Percentiles rank a stretch among this genome's conserved stretches.
Evolutionary conservation across 768 basidiomycete species (phyloP).

Genomic region (Lentinus brumalis): DNA sequence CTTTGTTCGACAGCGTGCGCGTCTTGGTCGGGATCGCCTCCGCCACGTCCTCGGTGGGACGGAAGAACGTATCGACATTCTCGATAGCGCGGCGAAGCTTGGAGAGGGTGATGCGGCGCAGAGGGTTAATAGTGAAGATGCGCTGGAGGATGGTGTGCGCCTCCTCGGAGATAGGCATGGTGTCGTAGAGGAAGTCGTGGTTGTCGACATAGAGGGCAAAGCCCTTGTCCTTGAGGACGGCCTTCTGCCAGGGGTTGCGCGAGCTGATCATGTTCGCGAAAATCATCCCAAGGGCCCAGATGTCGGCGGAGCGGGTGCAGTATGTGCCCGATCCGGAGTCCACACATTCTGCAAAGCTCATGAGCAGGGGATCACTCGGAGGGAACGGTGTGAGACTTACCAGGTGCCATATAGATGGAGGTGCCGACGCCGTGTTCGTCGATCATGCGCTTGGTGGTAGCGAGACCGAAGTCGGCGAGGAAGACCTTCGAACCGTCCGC

Average conservation of each 20-base stretch:
- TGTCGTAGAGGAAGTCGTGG: slow-evolving; percentile 53
- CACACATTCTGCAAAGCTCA: slow-evolving; percentile 20
- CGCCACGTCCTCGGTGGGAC: slow-evolving; percentile 35
- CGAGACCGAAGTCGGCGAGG: slow-evolving; percentile 46
- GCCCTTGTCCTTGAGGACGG: slow-evolving; percentile 48
- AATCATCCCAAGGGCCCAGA: slow-evolving; percentile 40
- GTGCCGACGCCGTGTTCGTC: slow-evolving; percentile 27
- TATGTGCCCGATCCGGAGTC: slow-evolving; percentile 7
- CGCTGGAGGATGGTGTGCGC: slow-evolving; percentile 48
- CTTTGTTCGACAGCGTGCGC: too few species aligned
- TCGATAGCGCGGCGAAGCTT: slow-evolving; percentile 60
- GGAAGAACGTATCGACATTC: slow-evolving; percentile 60
- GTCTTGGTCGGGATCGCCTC: too few species aligned
- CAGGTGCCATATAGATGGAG: slow-evolving; percentile 29
- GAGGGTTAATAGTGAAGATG: slow-evolving; percentile 68
- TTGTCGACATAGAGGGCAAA: slow-evolving; percentile 47
- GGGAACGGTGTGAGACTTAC: slow-evolving; percentile 15
- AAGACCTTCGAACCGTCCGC: slow-evolving; percentile 40
- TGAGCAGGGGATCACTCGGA: background rate
- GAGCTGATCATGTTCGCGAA: slow-evolving; percentile 49
- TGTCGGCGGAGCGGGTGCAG: slow-evolving; percentile 35
- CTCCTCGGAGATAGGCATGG: slow-evolving; percentile 50
- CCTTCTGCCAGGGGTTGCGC: slow-evolving; percentile 53
- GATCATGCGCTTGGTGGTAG: slow-evolving; percentile 21
- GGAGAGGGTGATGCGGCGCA: slow-evolving; percentile 58